Conservation (phyloP, 2,329 filamentous ascomycete species). For the Colletotrichum filicis region DNA sequence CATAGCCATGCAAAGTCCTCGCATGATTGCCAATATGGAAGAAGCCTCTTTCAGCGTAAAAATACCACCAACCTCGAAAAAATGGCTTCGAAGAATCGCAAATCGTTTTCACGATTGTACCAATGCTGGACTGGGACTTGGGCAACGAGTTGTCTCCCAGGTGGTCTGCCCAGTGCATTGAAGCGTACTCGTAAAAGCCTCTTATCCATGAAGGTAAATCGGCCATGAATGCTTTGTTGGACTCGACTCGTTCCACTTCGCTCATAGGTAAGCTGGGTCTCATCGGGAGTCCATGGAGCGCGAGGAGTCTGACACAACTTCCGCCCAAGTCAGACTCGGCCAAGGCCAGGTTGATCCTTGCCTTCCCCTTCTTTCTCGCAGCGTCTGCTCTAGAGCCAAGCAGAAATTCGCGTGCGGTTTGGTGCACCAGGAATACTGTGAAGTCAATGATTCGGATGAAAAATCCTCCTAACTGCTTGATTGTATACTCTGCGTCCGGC, state of each 20-base stretch:
- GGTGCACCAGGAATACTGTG: conserved; percentile 11
- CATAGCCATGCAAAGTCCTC: too few relatives aligned
- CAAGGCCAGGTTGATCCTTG: neutral
- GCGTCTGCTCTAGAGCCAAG: neutral
- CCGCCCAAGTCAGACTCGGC: neutral
- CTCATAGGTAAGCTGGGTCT: neutral
- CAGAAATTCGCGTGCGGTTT: conserved; percentile 26
- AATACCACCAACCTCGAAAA: conserved; percentile 12
- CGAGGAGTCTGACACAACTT: neutral
- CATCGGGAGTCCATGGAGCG: conserved; percentile 7
- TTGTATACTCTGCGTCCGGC: conserved; percentile 11
- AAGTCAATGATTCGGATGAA: conserved; percentile 23
- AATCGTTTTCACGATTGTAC: neutral
- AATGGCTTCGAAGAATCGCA: neutral
- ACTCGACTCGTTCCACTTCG: neutral
- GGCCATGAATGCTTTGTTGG: neutral
- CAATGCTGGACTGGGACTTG: neutral
- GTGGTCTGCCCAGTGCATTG: neutral
- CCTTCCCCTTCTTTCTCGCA: neutral
- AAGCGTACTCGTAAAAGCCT: conserved; percentile 2
- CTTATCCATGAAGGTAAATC: neutral
- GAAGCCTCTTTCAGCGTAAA: neutral
- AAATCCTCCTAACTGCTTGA: conserved; percentile 25
- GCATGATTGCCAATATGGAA: too few relatives aligned
- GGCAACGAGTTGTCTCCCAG: neutral